phyloP scores from a whole-genome alignment of 176 grass and related monocot genomes.

The Zoysia pacifica region DNA sequence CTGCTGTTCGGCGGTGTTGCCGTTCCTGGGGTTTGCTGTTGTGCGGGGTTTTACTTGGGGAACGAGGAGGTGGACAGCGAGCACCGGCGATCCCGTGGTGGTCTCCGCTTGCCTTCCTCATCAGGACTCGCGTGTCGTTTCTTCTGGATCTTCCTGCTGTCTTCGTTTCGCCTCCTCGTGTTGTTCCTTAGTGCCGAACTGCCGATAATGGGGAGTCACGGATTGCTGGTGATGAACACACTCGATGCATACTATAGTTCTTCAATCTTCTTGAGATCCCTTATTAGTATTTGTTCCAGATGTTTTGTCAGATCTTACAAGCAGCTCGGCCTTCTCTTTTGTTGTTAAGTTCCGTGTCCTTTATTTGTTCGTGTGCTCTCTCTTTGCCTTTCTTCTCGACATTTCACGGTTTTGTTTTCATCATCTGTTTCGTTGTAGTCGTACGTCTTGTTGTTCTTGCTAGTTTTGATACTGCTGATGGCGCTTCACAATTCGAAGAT shows the following conservation, averaged over 20 bases:
- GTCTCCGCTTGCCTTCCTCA: conserved; percentile 8
- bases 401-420: too few relatives aligned
- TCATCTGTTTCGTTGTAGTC: too few relatives aligned
- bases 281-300: conserved; percentile 2
- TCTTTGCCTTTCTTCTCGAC: too few relatives aligned
- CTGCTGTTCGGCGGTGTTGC: neutral
- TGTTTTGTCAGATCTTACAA: neutral
- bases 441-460: too few relatives aligned
- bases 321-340: neutral
- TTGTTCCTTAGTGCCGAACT: neutral
- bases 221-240: neutral
- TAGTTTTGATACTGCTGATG: too few relatives aligned
- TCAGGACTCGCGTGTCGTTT: neutral
- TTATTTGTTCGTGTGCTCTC: neutral
- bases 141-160: neutral
- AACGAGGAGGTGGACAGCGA: neutral
- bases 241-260: neutral
- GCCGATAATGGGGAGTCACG: neutral
- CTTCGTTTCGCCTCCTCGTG: neutral
- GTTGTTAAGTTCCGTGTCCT: neutral
- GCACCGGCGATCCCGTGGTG: conserved; percentile 15
- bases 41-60: neutral
- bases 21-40: conserved; percentile 5
- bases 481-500: too few relatives aligned
- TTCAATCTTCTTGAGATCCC: neutral